Evolutionary conservation across 345 rosid species (phyloP), one percentile per base, ranked within the genome.

Genomic region (Microthlaspi erraticum): DNA sequence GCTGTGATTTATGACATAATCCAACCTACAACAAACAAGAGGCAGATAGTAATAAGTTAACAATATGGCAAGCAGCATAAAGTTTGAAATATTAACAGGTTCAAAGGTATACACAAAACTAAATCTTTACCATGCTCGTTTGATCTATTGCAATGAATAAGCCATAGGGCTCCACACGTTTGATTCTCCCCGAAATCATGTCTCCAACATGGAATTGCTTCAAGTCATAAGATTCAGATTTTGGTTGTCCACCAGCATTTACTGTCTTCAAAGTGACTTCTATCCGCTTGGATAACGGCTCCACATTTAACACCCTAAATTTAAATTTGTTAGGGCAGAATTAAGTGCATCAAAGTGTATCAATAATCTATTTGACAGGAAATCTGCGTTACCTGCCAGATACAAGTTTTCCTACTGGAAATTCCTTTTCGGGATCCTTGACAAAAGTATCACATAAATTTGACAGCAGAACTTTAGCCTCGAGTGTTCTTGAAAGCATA

Each of bases 381-480:
- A 42, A 64, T 50, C 57, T 18, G 68, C 64, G 36, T 50, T 78
- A 91, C 99, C 92, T 85, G 76, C 99, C 99, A 74, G 51, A 37
- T 29, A 91, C 92, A 55, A 88, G 97, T 81, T 89, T 91, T 50
- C 99, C 95, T 48, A 91, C 75, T 29, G 97, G 95, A 66, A 94
- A 91, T 79, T 91, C 93, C 57, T 78, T 79, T 77, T 84, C 90
- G 34, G 88, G 97, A 33, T 82, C 78, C 37, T 81, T 81, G 54
- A 91, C 71, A 84, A 60, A 94, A 56, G 85, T 91, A 82, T 88
- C 89, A 16, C 90, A 84, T 58, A 94, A 77, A 80, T 94, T 88
- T 56, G 96, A 89, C 34, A 91, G 16, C 51, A 83, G 84, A 78
- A 94, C 78, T 81, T 81, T 94, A 6, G 98, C 99, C 64, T 94